phyloP scores from a whole-genome alignment of 1,284 basidiomycete species.

The Golubevia sp. region DNA sequence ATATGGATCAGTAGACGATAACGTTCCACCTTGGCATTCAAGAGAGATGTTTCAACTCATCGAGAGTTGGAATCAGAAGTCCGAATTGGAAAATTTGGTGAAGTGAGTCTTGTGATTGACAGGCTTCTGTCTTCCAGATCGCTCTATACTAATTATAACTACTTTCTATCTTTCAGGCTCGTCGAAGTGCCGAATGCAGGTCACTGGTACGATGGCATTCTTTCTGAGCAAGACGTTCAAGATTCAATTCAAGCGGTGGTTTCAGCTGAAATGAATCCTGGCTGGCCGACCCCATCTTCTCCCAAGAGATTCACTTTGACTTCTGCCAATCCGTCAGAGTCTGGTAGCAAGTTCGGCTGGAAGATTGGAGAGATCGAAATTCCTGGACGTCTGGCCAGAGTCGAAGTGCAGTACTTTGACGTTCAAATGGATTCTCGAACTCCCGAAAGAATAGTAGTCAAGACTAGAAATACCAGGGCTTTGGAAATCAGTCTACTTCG shows the following conservation, averaged over 20 bases:
- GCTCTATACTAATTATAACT: too few species aligned
- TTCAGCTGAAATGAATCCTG: conserved; percentile 40
- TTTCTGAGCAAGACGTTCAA: conserved; percentile 67
- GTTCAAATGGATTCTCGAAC: not conserved
- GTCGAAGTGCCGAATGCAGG: conserved; percentile 69
- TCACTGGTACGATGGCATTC: conserved; percentile 74
- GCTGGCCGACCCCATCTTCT: conserved; percentile 13
- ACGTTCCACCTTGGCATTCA: conserved; percentile 80
- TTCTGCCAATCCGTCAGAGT: conserved; percentile 70
- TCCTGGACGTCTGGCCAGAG: conserved; percentile 65
- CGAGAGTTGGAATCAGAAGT: conserved; percentile 66
- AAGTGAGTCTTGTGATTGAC: not conserved
- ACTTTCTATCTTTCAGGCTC: too few species aligned
- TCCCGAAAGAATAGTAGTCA: not conserved
- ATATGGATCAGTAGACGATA: conserved; percentile 76
- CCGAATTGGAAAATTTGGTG: conserved; percentile 37
- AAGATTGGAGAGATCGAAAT: conserved; percentile 66
- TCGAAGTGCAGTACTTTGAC: too few species aligned
- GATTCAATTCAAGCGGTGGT: conserved; percentile 66
- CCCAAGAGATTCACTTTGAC: conserved; percentile 69
- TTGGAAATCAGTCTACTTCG: conserved; percentile 12
- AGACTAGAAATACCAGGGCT: conserved; percentile 1
- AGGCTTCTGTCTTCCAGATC: not conserved
- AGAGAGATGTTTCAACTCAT: conserved; percentile 70
- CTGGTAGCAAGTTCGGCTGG: conserved; percentile 72